phyloP scores from a whole-genome alignment of 176 grass and related monocot genomes.

The Bonia amplexicaulis region DNA sequence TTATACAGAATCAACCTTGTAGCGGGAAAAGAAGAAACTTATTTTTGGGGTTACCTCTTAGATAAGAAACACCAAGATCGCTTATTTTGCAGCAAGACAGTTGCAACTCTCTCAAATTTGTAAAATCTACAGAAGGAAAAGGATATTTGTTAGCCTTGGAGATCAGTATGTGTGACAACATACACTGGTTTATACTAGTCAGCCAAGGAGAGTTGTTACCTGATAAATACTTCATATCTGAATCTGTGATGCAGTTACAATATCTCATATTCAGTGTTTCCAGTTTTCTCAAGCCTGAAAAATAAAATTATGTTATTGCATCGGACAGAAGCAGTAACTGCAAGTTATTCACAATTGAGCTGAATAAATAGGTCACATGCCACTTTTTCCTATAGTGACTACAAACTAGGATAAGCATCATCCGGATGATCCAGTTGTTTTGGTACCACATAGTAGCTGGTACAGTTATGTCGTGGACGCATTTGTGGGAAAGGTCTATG shows the following conservation, averaged over 20 bases:
- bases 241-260: constrained; percentile 89
- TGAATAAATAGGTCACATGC: not conserved
- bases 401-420: constrained; percentile 18
- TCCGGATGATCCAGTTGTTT: not conserved
- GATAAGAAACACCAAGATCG: constrained; percentile 68
- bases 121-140: constrained; percentile 60
- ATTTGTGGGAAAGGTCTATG: too few species aligned
- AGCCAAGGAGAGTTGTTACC: constrained; percentile 34
- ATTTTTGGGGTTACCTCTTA: constrained; percentile 59
- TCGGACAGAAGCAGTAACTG: not conserved
- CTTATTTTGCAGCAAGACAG: constrained; percentile 84
- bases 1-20: constrained; percentile 14
- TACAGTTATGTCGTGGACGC: not conserved
- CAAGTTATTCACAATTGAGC: not conserved
- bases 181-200: not conserved
- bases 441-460: not conserved
- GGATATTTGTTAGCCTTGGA: constrained; percentile 2
- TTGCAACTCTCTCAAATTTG: constrained; percentile 70
- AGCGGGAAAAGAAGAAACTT: not conserved
- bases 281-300: constrained; percentile 76
- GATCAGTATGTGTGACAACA: constrained; percentile 11
- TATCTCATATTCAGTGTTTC: constrained; percentile 88
- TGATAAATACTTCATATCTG: constrained; percentile 85
- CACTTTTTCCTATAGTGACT: not conserved
- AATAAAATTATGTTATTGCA: constrained; percentile 27